Base-by-base conservation (phyloP, 2,329 filamentous ascomycete genomes). In the Cercospora zeae-maydis region DNA sequence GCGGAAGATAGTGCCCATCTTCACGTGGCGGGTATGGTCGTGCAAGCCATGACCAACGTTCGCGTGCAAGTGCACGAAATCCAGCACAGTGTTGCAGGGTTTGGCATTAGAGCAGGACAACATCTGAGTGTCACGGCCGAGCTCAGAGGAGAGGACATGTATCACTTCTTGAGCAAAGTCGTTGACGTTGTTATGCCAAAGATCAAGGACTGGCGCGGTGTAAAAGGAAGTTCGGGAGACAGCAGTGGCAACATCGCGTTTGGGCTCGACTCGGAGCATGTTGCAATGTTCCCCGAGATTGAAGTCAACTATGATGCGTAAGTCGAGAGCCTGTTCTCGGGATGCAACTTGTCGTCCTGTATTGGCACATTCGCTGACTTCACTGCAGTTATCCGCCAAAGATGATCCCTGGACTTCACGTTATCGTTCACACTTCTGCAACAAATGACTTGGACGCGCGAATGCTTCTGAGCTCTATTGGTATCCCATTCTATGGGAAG, bases 171-270 rank as follows among this genome's bases (percentile, higher is more conserved):
- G 49, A 90, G 93, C 73, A 96, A 96, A 80, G 82, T 92, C 69
- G 83, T 98, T 60, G 92, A 96, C 75, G 82, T 98, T 8, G 93
- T 99, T 5, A 83, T 98, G 75, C 95, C 95, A 39, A 90, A 88
- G 74, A 96, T 99, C 78, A 99, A 98, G 82, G 95, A 99, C 71
- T 99, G 92, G 90, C 86, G 85, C 61, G 95, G 95, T 63, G 81
- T 90, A n/a, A 84, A 85, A 70, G 87, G 86, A 54, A 85, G 81
- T 47, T 91, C 91, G 39, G 95, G 95, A 73, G 95, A 99, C 76
- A 88, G 87, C 73, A 88, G 89, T 65, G 95, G 95, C 37, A 97
- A 98, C 76, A 83, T 99, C 69, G 84, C 83, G 9, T 93, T 93
- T 76, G 95, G 95, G 69, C 82, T 99, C 71, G 83, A 83, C 13